phyloP scores from a whole-genome alignment of 1,284 basidiomycete species.

The Anthracocystis walkeri region DNA sequence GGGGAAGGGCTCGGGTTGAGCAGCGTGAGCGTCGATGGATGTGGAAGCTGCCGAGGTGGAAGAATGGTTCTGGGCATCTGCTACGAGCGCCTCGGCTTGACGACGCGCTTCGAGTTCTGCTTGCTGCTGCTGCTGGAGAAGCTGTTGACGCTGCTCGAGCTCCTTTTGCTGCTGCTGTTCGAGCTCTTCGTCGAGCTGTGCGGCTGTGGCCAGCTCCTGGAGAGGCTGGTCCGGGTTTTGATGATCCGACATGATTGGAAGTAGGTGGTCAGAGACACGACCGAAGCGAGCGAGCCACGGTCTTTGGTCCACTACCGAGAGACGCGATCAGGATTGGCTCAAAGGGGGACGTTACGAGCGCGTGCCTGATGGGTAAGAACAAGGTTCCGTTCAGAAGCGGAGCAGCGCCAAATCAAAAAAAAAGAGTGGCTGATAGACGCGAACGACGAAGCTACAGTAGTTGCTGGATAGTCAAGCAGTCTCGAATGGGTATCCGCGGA shows the following conservation, averaged over 20 bases:
- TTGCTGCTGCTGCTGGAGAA: constrained; percentile 40
- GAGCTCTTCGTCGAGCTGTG: constrained; percentile 49
- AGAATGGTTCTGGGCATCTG: constrained; percentile 12
- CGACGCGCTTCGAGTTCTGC: constrained; percentile 32
- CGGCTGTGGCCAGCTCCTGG: constrained; percentile 53
- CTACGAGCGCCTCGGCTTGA: constrained; percentile 25
- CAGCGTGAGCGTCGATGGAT: constrained; percentile 6
- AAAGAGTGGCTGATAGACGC: neutral
- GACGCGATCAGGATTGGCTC: neutral
- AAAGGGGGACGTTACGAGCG: neutral
- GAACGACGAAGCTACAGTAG: neutral
- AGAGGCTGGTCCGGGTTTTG: constrained; percentile 49
- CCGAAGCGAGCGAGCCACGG: neutral
- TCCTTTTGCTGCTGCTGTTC: constrained; percentile 49
- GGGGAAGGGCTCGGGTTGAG: constrained; percentile 2
- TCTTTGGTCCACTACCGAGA: neutral
- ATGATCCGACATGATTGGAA: constrained; percentile 40
- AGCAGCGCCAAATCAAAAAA: neutral
- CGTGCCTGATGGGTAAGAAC: neutral
- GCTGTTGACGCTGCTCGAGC: constrained; percentile 43
- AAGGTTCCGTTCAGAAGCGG: neutral
- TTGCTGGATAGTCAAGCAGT: neutral
- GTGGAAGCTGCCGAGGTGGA: constrained; percentile 19
- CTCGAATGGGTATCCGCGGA: neutral
- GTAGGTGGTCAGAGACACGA: neutral